Evolutionary conservation across 2,329 filamentous ascomycete species (phyloP).

Genomic region (Daldinia eschscholtzii): DNA sequence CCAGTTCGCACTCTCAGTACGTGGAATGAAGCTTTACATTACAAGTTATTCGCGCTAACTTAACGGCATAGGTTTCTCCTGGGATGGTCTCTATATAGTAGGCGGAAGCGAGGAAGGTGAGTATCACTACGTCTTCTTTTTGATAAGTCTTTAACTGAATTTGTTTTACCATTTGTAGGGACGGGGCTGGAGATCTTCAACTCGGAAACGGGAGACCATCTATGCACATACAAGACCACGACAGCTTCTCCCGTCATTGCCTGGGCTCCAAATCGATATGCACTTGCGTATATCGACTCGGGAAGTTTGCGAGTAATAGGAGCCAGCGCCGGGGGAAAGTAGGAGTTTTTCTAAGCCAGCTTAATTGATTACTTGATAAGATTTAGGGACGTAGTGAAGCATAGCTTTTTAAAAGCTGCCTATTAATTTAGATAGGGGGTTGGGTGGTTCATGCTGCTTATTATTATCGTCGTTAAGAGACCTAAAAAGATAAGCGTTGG

Average conservation of each 20-base stretch:
- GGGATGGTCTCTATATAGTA: conserved; percentile 80
- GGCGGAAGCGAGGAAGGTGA: conserved; percentile 80
- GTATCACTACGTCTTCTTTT: conserved; percentile 33
- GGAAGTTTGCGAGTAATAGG: conserved; percentile 78
- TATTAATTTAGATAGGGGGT: background rate
- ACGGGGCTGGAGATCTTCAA: conserved; percentile 77
- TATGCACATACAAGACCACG: conserved; percentile 78
- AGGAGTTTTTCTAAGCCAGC: conserved; percentile 33
- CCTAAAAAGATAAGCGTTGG: background rate
- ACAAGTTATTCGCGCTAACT: conserved; percentile 42
- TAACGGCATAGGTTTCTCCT: conserved; percentile 72
- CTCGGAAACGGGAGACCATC: conserved; percentile 78
- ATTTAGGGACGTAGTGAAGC: background rate
- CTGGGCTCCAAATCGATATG: conserved; percentile 82
- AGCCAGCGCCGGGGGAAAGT: conserved; percentile 63
- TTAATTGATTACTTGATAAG: background rate
- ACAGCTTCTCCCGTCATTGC: conserved; percentile 75
- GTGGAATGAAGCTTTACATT: conserved; percentile 46
- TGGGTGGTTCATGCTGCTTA: background rate
- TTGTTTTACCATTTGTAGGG: conserved; percentile 55
- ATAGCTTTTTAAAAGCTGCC: background rate
- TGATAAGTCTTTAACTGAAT: conserved; percentile 9
- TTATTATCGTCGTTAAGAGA: background rate
- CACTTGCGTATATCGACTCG: conserved; percentile 78
- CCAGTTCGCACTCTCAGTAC: conserved; percentile 76